Evolutionary conservation across 345 rosid species (phyloP).

Genomic region (Anacardium occidentale): DNA sequence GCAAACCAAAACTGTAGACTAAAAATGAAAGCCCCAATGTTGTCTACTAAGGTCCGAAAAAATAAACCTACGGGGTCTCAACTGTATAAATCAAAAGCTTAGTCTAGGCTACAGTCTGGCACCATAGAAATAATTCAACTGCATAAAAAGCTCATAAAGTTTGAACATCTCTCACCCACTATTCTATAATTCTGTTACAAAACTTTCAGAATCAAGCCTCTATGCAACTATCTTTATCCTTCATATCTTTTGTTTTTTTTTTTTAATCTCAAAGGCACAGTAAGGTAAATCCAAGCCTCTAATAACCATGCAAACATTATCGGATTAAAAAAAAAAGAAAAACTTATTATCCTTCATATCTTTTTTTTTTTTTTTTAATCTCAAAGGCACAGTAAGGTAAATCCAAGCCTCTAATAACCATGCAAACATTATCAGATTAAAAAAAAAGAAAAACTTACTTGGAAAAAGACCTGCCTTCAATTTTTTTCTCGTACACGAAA

Average conservation of each 20-base stretch:
- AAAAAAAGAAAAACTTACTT: constrained; percentile 11
- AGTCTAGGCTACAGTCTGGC: not conserved
- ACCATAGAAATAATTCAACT: not conserved
- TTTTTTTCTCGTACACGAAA: constrained; percentile 29
- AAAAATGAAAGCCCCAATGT: not conserved
- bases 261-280: no score
- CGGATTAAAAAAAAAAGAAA: no score
- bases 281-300: no score
- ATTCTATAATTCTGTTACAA: not conserved
- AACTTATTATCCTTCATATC: no score
- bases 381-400: not conserved
- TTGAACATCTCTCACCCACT: not conserved
- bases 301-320: no score
- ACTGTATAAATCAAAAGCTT: not conserved
- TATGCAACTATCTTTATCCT: no score
- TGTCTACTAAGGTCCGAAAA: not conserved
- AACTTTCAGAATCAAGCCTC: not conserved
- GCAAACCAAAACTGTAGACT: not conserved
- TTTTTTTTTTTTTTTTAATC: not conserved
- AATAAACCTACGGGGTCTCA: not conserved
- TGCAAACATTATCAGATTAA: not conserved
- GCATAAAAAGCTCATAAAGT: not conserved
- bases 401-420: not conserved
- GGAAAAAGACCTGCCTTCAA: constrained; percentile 28
- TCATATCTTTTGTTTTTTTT: no score